Conservation (phyloP, 768 basidiomycete species). For the Bullera alba region DNA sequence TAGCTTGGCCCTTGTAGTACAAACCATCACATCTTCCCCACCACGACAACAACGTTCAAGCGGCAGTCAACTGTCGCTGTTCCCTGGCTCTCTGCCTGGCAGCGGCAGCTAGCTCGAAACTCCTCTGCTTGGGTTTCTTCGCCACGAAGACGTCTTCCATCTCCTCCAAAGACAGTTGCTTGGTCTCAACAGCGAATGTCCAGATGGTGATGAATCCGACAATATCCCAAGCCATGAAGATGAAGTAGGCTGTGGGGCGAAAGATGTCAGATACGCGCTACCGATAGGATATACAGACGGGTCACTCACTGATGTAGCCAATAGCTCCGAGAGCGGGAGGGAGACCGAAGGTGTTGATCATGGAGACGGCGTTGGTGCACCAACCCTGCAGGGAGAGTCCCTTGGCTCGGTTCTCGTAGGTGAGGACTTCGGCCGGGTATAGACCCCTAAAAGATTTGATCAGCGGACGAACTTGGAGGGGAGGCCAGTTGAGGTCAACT, state of each 20-base stretch:
- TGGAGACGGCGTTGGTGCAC: slow-evolving; percentile 46
- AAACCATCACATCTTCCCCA: no score
- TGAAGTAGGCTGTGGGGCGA: slow-evolving; percentile 50
- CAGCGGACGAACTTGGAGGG: no score
- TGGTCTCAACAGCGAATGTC: slow-evolving; percentile 54
- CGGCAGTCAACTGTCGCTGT: no score
- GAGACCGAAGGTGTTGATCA: slow-evolving; percentile 48
- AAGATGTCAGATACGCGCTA: neutral
- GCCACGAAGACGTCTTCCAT: slow-evolving; percentile 50
- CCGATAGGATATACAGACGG: slow-evolving; percentile 28
- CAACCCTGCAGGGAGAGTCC: slow-evolving; percentile 53
- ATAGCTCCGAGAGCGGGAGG: neutral
- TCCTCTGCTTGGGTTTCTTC: slow-evolving; percentile 19
- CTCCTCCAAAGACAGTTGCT: slow-evolving; percentile 53
- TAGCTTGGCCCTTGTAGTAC: no score
- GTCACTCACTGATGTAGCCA: slow-evolving; percentile 21
- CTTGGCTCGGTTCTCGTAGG: slow-evolving; percentile 54
- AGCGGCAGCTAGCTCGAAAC: slow-evolving; percentile 12
- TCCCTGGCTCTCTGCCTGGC: neutral
- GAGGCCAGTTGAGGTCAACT: slow-evolving; percentile 52
- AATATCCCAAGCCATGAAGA: slow-evolving; percentile 53
- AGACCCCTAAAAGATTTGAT: slow-evolving; percentile 55
- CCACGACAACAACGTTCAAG: no score
- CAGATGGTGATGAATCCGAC: slow-evolving; percentile 53
- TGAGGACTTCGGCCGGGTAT: slow-evolving; percentile 55